Conservation (phyloP, 345 rosid species). For the Populus nigra region DNA sequence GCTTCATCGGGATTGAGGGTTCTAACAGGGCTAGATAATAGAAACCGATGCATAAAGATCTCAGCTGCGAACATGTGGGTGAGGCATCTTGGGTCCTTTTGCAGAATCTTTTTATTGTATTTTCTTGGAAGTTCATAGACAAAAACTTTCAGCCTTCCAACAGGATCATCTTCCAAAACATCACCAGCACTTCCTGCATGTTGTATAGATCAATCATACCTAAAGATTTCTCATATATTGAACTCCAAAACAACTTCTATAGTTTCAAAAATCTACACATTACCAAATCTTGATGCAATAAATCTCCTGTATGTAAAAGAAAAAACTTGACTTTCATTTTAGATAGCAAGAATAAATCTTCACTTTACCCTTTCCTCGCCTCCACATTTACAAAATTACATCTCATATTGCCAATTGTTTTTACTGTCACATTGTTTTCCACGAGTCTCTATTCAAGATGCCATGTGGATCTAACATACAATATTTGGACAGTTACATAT, state of each 20-base stretch:
- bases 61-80: slow-evolving; percentile 38
- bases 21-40: slow-evolving; percentile 32
- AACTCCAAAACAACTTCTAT: not conserved
- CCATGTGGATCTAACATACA: not conserved
- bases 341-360: not conserved
- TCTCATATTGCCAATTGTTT: not conserved
- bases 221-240: not conserved
- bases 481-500: not conserved
- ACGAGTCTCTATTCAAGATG: not conserved
- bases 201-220: not conserved
- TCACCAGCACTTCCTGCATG: slow-evolving; percentile 37
- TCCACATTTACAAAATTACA: not conserved
- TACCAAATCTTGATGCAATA: not conserved
- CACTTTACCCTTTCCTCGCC: not conserved
- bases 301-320: not conserved
- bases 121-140: slow-evolving; percentile 39
- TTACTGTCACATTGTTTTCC: not conserved
- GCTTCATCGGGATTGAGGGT: slow-evolving; percentile 32
- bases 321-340: not conserved
- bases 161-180: slow-evolving; percentile 37
- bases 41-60: slow-evolving; percentile 38
- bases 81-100: slow-evolving; percentile 33
- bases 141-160: slow-evolving; percentile 34
- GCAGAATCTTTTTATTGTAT: slow-evolving; percentile 35
- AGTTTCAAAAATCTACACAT: not conserved